These are phyloP conservation scores for Penicillium sp. DNA, from an alignment of 2,329 filamentous ascomycete species.

Conservation along the genomic window DNA sequence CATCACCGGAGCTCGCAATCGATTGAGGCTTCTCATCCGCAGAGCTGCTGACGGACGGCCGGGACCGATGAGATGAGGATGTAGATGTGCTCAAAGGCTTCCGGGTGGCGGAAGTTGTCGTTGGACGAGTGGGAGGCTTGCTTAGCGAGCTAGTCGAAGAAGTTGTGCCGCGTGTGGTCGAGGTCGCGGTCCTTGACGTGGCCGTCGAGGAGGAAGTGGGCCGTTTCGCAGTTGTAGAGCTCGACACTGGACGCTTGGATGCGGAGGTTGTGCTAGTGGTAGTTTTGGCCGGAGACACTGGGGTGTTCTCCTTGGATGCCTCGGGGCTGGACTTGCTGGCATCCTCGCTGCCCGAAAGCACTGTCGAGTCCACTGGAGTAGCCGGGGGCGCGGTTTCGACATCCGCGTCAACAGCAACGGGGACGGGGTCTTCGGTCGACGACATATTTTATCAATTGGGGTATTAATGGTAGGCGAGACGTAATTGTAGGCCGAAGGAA, in stretches of 20 bases:
- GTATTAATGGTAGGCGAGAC: neutral
- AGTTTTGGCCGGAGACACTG: constrained; percentile 35
- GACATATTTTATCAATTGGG: constrained; percentile 29
- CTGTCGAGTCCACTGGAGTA: constrained; percentile 34
- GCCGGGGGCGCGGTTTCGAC: constrained; percentile 33
- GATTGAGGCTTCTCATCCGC: constrained; percentile 44
- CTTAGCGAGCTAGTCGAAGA: constrained; percentile 39
- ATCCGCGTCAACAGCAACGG: constrained; percentile 28
- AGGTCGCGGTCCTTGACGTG: constrained; percentile 29
- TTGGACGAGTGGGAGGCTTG: constrained; percentile 46
- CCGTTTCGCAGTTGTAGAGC: constrained; percentile 36
- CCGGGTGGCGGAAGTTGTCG: constrained; percentile 32
- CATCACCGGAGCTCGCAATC: constrained; percentile 46
- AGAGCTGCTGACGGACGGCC: constrained; percentile 44
- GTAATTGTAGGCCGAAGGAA: neutral
- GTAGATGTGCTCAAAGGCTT: constrained; percentile 39
- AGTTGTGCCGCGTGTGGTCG: constrained; percentile 28
- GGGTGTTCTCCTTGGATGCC: constrained; percentile 33
- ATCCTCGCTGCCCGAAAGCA: constrained; percentile 36
- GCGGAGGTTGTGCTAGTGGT: constrained; percentile 25
- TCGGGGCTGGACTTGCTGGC: constrained; percentile 37
- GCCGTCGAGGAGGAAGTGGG: constrained; percentile 34
- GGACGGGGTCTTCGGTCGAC: constrained; percentile 34
- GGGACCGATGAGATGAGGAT: constrained; percentile 40
- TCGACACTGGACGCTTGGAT: constrained; percentile 35